A percentile compares a stretch with the other conserved stretches of the same genome.
These are phyloP conservation scores for Sporothrix globosa DNA, from an alignment of 2,329 filamentous ascomycete genomes.

Conservation along the genomic window DNA sequence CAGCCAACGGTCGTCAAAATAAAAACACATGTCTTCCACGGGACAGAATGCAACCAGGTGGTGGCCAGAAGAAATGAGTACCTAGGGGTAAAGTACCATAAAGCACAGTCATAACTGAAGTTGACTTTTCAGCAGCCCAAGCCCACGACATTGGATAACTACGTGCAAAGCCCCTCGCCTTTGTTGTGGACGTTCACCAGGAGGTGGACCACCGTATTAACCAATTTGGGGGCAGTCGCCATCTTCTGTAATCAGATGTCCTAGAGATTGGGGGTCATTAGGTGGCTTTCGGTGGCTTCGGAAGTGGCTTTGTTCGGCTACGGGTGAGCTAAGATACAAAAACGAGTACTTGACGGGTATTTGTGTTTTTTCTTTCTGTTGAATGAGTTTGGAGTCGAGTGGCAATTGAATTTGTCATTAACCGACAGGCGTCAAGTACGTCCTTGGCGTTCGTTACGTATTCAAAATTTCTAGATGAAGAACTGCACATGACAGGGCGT, in stretches of 20 bases:
- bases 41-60: no score
- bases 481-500: neutral
- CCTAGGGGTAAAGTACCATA: no score
- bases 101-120: no score
- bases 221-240: neutral
- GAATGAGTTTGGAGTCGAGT: neutral
- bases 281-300: slow-evolving; percentile 1
- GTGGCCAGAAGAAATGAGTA: no score
- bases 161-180: no score
- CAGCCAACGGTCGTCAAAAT: no score
- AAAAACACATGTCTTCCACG: no score
- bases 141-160: no score
- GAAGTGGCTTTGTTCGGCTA: neutral
- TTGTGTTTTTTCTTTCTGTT: neutral
- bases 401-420: neutral
- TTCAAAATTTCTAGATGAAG: neutral
- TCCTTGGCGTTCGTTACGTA: neutral
- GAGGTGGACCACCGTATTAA: no score
- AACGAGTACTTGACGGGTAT: neutral
- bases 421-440: neutral
- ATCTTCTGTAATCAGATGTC: slow-evolving; percentile 3
- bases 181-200: no score
- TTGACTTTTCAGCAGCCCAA: no score
- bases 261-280: neutral
- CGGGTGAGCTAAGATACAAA: neutral